Conservation (phyloP, 176 grass and related monocot genomes). For the Coix lacrymajobi region DNA sequence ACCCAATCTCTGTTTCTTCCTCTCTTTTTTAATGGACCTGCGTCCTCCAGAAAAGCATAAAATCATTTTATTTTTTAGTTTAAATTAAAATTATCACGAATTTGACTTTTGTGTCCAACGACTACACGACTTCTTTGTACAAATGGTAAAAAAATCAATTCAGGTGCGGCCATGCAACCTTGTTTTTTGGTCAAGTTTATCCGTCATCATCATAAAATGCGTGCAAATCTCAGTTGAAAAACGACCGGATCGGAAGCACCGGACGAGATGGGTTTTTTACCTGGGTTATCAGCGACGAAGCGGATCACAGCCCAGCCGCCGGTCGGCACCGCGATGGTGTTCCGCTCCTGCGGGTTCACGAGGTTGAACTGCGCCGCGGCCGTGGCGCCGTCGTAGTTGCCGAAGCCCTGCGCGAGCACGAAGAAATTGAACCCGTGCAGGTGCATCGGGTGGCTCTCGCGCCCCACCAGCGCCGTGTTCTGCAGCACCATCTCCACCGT, state of each 20-base stretch:
- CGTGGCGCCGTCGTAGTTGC: slow-evolving; percentile 35
- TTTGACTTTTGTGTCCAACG: background rate
- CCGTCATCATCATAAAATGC: background rate
- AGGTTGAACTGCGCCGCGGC: slow-evolving; percentile 33
- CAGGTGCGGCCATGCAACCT: background rate
- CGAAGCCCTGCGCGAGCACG: slow-evolving; percentile 59
- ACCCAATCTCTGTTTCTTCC: background rate
- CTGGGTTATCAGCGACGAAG: slow-evolving; percentile 66
- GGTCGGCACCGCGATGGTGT: slow-evolving; percentile 56
- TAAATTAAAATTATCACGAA: background rate
- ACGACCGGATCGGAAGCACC: no score
- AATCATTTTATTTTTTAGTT: background rate
- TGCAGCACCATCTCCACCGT: slow-evolving; percentile 72
- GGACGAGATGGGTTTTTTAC: slow-evolving; percentile 4
- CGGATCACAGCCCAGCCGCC: slow-evolving; percentile 68
- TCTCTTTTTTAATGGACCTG: background rate
- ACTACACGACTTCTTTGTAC: background rate
- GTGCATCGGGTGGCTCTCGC: slow-evolving; percentile 74
- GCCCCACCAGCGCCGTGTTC: slow-evolving; percentile 53
- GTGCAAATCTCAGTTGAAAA: background rate
- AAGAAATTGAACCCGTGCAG: slow-evolving; percentile 66
- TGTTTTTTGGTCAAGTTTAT: background rate
- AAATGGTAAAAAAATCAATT: background rate
- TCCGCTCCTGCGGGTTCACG: slow-evolving; percentile 56
- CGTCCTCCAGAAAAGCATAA: background rate